Evolutionary conservation across 2,329 filamentous ascomycete genomes (phyloP).

Genomic region (Cadophora gregata): DNA sequence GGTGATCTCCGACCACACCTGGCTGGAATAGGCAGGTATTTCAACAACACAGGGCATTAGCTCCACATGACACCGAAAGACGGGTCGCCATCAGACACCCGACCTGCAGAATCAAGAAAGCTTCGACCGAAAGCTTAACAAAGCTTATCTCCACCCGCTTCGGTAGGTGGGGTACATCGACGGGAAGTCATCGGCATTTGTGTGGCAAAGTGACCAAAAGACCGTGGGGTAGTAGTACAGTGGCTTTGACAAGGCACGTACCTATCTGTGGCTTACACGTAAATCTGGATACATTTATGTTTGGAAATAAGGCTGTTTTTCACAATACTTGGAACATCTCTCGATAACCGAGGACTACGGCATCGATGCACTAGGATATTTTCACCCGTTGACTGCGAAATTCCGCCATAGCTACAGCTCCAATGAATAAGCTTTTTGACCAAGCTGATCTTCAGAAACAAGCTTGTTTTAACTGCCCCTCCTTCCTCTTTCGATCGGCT

Average conservation of each 20-base stretch:
- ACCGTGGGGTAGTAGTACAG: not conserved
- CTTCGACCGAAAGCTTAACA: not conserved
- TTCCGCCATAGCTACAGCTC: not conserved
- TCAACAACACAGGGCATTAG: not conserved
- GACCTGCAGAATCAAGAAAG: not conserved
- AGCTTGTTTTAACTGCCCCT: not conserved
- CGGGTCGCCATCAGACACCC: not conserved
- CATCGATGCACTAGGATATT: not conserved
- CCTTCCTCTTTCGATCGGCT: constrained; percentile 5
- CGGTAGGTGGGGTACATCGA: no score
- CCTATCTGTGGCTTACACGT: not conserved
- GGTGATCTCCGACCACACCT: constrained; percentile 5
- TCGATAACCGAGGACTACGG: not conserved
- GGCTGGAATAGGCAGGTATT: not conserved
- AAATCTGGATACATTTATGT: not conserved
- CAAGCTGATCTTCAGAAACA: not conserved
- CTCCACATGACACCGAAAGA: not conserved
- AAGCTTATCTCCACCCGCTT: constrained; percentile 5
- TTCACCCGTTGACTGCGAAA: not conserved
- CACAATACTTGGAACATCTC: no score
- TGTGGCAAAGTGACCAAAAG: not conserved
- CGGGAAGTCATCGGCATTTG: not conserved
- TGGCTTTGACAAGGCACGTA: not conserved
- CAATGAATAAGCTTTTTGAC: not conserved
- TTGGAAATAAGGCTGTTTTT: no score